These are phyloP conservation scores for Cercospora brassicicola DNA, from an alignment of 2,329 filamentous ascomycete species.

Conservation along the genomic window DNA sequence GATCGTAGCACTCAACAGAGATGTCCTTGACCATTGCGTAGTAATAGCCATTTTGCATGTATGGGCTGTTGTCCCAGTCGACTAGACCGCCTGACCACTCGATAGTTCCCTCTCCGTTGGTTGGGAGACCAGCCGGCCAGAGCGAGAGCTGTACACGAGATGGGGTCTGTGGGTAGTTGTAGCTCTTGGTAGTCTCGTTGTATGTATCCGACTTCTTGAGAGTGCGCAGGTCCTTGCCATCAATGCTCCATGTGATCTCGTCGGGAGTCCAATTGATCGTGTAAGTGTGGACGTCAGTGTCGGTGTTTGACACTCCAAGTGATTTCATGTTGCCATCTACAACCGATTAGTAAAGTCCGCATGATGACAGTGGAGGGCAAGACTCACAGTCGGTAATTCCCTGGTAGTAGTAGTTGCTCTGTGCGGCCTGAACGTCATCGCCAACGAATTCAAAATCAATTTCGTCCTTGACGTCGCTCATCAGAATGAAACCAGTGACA, in stretches of 20 bases:
- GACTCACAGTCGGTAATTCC: conserved; percentile 84
- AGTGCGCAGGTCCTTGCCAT: conserved; percentile 74
- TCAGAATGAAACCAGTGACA: conserved; percentile 93
- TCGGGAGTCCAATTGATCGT: conserved; percentile 92
- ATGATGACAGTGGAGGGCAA: background rate
- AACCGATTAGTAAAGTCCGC: conserved; percentile 24
- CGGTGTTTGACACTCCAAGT: conserved; percentile 68
- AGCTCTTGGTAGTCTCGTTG: conserved; percentile 79
- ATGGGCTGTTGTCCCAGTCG: conserved; percentile 75
- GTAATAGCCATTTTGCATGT: conserved; percentile 89
- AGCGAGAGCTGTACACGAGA: conserved; percentile 88
- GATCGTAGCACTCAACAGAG: conserved; percentile 81
- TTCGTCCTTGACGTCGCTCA: conserved; percentile 95
- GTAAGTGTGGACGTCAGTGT: conserved; percentile 79
- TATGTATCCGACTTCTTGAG: conserved; percentile 77
- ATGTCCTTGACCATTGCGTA: conserved; percentile 78
- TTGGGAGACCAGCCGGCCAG: conserved; percentile 83
- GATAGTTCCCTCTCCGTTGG: conserved; percentile 80
- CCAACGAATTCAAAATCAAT: conserved; percentile 97
- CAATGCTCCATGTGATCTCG: conserved; percentile 79
- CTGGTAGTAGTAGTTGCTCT: conserved; percentile 98
- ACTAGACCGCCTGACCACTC: conserved; percentile 89
- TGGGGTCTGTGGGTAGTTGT: conserved; percentile 87
- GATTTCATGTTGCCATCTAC: conserved; percentile 75
- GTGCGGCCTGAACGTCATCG: conserved; percentile 70